Base-by-base conservation (phyloP, 768 basidiomycete species). In the Boletus pseudo-olivaceus region DNA sequence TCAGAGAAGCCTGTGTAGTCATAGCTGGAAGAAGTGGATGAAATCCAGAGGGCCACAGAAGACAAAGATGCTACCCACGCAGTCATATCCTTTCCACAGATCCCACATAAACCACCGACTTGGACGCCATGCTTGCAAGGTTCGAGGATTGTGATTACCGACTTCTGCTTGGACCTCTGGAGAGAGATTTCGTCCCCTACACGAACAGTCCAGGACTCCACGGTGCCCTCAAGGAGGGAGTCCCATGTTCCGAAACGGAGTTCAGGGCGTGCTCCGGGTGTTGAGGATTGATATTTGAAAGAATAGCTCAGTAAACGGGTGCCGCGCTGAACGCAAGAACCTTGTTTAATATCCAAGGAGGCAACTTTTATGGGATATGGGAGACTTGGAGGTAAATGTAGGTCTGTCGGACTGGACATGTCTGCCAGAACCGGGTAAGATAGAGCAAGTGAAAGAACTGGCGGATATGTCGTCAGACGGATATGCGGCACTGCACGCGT, bases 41-140 rank as follows among this genome's bases (percentile, higher is more conserved):
- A 63, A 59, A 49, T 43, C 32, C 49, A 50, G 51, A 51, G 30
- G 17, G n/a, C 9, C 20, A 29, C 27, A 37, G 32, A 53, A 47
- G 49, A 51, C 26, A 14, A 40, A 56, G 40, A 59, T 44, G 54
- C 12, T 37, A 60, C 87, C 54, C 66, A 95, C 93, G 80, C 83
- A 41, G 91, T 95, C 82, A 98, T 88, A 62, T 99, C 95, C 75
- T 91, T 94, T 35, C 94, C 96, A 66, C 96, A 99, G 30, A 97
- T 70, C 1, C 90, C 93, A 67, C 96, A 99, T 46, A 99, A 77
- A 1, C 96, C 96, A 39, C 87, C 85, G 47, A 96, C 76, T 69
- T 98, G 95, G 62, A 96, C 86, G 55, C 90, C 90, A 72, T 99
- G 96, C 53, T 92, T 93, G 75, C 96, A 99, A n/a, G 93, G 91